Base-by-base conservation (phyloP, 768 basidiomycete species). In the Termitomyces eurrhizus region DNA sequence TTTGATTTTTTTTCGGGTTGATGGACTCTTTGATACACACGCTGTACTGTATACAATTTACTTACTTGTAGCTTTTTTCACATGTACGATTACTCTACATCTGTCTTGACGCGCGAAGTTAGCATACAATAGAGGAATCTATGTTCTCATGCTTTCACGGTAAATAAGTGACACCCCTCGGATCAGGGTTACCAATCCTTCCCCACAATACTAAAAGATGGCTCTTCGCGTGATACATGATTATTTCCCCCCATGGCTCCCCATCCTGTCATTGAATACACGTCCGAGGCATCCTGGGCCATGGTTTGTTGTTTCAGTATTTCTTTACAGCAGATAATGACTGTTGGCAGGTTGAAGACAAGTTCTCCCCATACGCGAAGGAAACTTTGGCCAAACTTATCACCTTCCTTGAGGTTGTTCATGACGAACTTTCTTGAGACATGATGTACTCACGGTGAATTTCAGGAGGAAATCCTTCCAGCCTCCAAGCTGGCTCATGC, bases 361-460 rank as follows among this genome's bases (percentile, higher is more conserved):
- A 93, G 77, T 92, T 98, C 82, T 92, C 93, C 7, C 84, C 88
- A 7, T 91, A 83, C 67, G 97, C 89, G 24, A 95, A 94, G 74
- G 89, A 94, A 67, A 90, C 85, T 5, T 79, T 99, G 42, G 82
- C 85, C 41, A 94, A 88, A 68, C 83, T 99, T 53, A 83, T 96
- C 69, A 76, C 76, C 37, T 99, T 98, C 72, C 81, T 95, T 57
- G 85, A 93, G 78, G 95, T 92, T 59, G 78, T 65, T 46, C 41
- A 32, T 32, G 53, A 33, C 16, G 18, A 11, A 32, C 16, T 36
- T 7, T 53, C 13, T 12, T 51, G 12, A 35, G 37, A 41, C 14
- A 29, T 35, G 1, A 24, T 48, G 37, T 50, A 24, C 53, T 64
- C 21, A 56, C 60, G 29, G 29, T 18, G 45, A 12, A 33, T n/a